Base-by-base conservation (phyloP, 2,329 filamentous ascomycete species). In the Trichoderma afroharzianum region DNA sequence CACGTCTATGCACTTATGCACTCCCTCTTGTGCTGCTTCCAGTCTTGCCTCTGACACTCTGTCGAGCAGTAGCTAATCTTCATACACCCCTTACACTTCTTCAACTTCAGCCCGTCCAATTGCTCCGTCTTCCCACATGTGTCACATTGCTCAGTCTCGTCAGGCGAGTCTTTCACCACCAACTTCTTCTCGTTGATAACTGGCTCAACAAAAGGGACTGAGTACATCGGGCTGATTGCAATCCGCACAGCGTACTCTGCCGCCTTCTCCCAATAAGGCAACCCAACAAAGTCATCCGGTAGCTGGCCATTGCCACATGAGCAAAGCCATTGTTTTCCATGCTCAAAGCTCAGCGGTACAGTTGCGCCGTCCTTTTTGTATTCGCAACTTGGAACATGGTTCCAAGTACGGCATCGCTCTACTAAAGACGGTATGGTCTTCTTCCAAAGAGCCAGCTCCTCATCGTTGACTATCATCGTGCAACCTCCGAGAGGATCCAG, bases 391-490 rank as follows among this genome's bases (percentile, higher is more conserved):
- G 76, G 63, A 3, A 72, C 71, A 74, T 87, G 86, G 2, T 71
- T 74, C 84, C 85, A 87, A 4, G 82, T 84, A n/a, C 85, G 82
- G 72, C 84, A 86, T 33, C 85, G 80, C 77, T 88, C 85, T 1
- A 77, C 84, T 62, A 85, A 72, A 0, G 82, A 80, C 0, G 85
- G 84, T 3, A 87, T 76, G 1, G 77, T 69, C 47, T 78, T 80
- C 74, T 86, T 86, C 86, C 85, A 87, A 11, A 86, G 78, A 1
- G 85, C 78, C 3, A 93, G 80, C 47, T 92, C 91, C n/a, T 83
- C 85, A 12, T 88, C 87, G 32, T 85, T 79, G 5, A 86, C 81
- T 24, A 83, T 78, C 11, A 86, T 78, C 12, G 76, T 79, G 73
- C 79, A 79, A 68, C 81, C 79, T 59, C 83, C 79, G 0, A 84